Base-by-base conservation (phyloP, 2,329 filamentous ascomycete genomes). In the Rugonectria rugulosa region DNA sequence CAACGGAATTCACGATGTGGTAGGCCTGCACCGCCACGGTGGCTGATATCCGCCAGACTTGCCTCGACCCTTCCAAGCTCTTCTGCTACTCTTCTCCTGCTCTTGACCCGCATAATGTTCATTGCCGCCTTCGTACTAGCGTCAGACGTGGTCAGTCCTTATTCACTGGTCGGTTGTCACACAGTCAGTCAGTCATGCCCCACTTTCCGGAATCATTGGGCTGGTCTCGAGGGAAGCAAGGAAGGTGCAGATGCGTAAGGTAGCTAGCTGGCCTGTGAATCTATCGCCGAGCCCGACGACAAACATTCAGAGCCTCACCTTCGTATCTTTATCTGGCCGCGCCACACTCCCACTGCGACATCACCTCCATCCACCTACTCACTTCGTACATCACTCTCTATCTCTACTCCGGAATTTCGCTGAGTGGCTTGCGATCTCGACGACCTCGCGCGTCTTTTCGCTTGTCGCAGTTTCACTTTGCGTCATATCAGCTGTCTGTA, bases 381-480 rank as follows among this genome's bases (percentile, higher is more conserved):
- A 29, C 34, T 6, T 49, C 20, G 23, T 19, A 36, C 23, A 24
- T 24, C 20, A n/a, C 21, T 12, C 24, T 20, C 26, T 26, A 34
- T 23, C 19, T 44, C 32, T 34, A 44, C 48, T 40, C 11, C 21
- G 12, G 26, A 29, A 14, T 11, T 14, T 9, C 5, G 49, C 53
- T 37, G 29, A 59, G 59, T 53, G 56, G 53, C 46, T 57, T 54
- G 50, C 52, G 52, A 57, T 51, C 32, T 51, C 48, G 58, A 66
- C 61, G 47, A 63, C 60, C 45, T 57, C 58, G 63, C 64, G 62
- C 65, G 65, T 64, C 60, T 67, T 68, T 65, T 65, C 60, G 65
- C 59, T 52, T 65, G 66, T 68, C 59, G 51, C 62, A 63, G 43
- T 56, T 44, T 37, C 52, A 51, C 50, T 49, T 56, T 63, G 62